Evolutionary conservation across 305 asterid genomes (phyloP), one percentile per base, ranked within the genome.

Genomic region (Ajuga reptans): DNA sequence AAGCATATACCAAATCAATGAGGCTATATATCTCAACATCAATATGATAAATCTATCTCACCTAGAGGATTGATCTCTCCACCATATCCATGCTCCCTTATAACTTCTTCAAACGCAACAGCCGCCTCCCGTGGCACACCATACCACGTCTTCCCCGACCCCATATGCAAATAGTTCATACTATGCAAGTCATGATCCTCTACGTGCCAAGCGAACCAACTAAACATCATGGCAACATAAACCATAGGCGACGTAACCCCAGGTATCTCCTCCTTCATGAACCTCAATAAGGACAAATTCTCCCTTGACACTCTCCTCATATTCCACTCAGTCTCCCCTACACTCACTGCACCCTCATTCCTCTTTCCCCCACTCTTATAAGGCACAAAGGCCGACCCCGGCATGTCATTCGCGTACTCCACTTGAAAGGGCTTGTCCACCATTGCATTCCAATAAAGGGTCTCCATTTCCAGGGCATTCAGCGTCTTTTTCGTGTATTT

Each of bases 161-260:
- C 99, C 78, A 78, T 78, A 50, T 94, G 99, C 68, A 89, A 60
- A 83, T 89, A 94, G 84, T 94, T 94, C 94, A 94, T 85, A 83
- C 99, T 94, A 76, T 94, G 99, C 82, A 94, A 83, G 75, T 94
- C 99, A 81, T 94, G 99, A 86, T 94, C 99, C 81, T 94, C 99
- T 37, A 91, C 99, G 66, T 94, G 99, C 99, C 99, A 94, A 77
- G 99, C 99, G 80, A 94, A 94, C 99, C 99, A 94, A 71, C 99
- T 94, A 80, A 94, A 91, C 95, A 94, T 78, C 99, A 94, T 94
- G 9, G 98, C 98, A 67, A 94, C 80, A 77, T 94, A 94, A 72
- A 94, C 95, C 99, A 94, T 94, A 0, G 99, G 99, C 0, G 99
- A 94, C 37, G 98, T 94, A 24, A 94, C 99, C 21, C 99, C 99